phyloP scores from a whole-genome alignment of 192 early-diverging fungal species.

The Coemansia sp. region DNA sequence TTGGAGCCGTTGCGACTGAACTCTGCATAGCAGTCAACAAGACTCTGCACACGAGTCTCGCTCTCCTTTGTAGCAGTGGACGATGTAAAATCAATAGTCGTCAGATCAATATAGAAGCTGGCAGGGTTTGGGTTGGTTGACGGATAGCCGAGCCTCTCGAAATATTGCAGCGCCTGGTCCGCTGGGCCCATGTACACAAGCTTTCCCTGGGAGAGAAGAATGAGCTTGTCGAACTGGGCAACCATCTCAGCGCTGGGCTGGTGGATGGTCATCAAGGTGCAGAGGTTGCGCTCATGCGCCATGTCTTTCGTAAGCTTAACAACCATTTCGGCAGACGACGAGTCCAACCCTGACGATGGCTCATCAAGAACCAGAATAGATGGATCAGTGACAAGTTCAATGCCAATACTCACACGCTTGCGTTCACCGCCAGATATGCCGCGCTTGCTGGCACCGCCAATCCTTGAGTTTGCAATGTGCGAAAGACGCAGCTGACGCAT shows the following conservation, averaged over 20 bases:
- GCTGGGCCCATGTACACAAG: slow-evolving; percentile 59
- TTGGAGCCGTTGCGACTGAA: slow-evolving; percentile 2
- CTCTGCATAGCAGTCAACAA: slow-evolving; percentile 20
- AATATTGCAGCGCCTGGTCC: slow-evolving; percentile 33
- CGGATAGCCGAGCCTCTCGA: slow-evolving; percentile 53
- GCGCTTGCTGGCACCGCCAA: slow-evolving; percentile 36
- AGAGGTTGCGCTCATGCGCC: slow-evolving; percentile 56
- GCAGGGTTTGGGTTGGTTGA: slow-evolving; percentile 64
- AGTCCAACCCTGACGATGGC: slow-evolving; percentile 44
- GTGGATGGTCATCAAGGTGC: slow-evolving; percentile 82
- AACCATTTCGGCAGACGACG: slow-evolving; percentile 59
- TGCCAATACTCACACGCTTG: slow-evolving; percentile 47
- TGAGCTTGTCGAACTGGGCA: slow-evolving; percentile 70
- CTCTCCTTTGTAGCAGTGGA: slow-evolving; percentile 27
- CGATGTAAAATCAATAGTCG: slow-evolving; percentile 44
- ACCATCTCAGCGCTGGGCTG: slow-evolving; percentile 80
- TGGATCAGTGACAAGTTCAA: slow-evolving; percentile 56
- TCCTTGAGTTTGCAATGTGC: slow-evolving; percentile 56
- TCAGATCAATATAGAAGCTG: slow-evolving; percentile 64
- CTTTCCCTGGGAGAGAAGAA: slow-evolving; percentile 65
- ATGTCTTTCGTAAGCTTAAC: slow-evolving; percentile 59
- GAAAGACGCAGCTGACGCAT: slow-evolving; percentile 62
- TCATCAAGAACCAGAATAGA: slow-evolving; percentile 7
- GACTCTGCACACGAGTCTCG: slow-evolving; percentile 28
- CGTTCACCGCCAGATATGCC: slow-evolving; percentile 57